Base-by-base conservation (phyloP, 805 yeast species). In the Ogataea neopini region DNA sequence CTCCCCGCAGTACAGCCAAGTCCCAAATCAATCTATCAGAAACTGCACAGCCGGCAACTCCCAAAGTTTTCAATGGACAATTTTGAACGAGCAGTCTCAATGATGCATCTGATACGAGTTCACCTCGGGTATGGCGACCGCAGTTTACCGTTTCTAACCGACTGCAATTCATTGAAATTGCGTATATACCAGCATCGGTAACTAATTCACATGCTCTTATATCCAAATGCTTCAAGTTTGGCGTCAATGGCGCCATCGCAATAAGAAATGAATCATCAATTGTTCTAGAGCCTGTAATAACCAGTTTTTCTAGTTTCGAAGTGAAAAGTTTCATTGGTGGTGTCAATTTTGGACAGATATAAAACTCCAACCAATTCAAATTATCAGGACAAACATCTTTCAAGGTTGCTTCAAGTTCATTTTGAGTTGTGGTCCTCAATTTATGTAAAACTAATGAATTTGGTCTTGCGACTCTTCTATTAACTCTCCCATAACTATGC, bases 21-120 rank as follows among this genome's bases (percentile, higher is more conserved):
- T 86, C 91, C 96, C 96, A 88, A 13, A 91, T 70, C 4, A 87
- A 74, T 36, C 80, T 74, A 68, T 91, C 96, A 6, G 87, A 80
- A 15, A 91, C 76, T 37, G 78, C 73, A 64, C 96, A 88, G 6
- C 98, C 98, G 0, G 97, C 96, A 17, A 89, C 69, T 0, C 97
- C 97, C 37, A 91, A 70, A 0, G 97, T 89, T 38, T 74, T 72
- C 39, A 84, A 72, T 17, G 68, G 62, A 45, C 89, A 83, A 56
- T 78, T 77, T 29, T 72, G 71, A 8, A 82, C 77, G 22, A 90
- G 67, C 11, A 76, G 75, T 11, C 77, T 69, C 20, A 90, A 63
- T 6, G 94, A 80, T 30, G 77, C 71, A 69, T 88, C 92, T 1
- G 96, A 83, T 40, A 91, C 79, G 25, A 77, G 66, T 35, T 80